Evolutionary conservation across 352 stramenopile genomes (phyloP).

Genomic region (Aphanomyces invadans): DNA sequence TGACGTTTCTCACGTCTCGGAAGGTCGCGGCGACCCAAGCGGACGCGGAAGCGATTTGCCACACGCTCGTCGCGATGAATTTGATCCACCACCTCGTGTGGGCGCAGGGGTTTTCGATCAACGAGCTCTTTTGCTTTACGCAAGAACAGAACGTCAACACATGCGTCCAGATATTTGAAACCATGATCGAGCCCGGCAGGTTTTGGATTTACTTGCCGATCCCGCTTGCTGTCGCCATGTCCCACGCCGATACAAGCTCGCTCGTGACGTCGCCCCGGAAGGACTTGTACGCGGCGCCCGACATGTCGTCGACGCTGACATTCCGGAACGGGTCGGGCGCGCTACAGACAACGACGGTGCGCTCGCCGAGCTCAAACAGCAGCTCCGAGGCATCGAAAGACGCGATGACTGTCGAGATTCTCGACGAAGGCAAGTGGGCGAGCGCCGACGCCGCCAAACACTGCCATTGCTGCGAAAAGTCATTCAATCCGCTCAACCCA

Average conservation of each 20-base stretch:
- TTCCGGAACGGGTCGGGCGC: background rate
- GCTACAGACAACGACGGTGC: background rate
- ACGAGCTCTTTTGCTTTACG: conserved; percentile 63
- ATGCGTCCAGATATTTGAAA: conserved; percentile 64
- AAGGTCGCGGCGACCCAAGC: conserved; percentile 41
- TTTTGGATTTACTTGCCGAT: conserved; percentile 76
- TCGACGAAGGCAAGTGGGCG: conserved; percentile 11
- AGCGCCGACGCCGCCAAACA: conserved; percentile 30
- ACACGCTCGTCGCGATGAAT: conserved; percentile 72
- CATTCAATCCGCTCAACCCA: conserved; percentile 69
- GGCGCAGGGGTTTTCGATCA: conserved; percentile 65
- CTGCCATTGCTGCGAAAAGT: conserved; percentile 69
- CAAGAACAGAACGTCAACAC: conserved; percentile 49
- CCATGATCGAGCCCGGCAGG: conserved; percentile 71
- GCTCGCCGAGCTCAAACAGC: conserved; percentile 1
- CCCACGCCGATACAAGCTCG: background rate
- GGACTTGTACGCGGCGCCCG: too few relatives aligned
- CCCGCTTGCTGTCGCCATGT: conserved; percentile 1
- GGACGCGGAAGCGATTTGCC: conserved; percentile 47
- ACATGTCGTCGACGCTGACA: conserved; percentile 12
- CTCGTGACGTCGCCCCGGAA: background rate
- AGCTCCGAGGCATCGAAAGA: background rate
- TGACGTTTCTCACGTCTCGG: conserved; percentile 54
- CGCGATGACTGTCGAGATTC: conserved; percentile 24
- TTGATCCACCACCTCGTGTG: conserved; percentile 78